Evolutionary conservation across 257 asterid genomes (phyloP), one percentile per base, ranked within the genome.

Genomic region (Nicotiana attenuata): DNA sequence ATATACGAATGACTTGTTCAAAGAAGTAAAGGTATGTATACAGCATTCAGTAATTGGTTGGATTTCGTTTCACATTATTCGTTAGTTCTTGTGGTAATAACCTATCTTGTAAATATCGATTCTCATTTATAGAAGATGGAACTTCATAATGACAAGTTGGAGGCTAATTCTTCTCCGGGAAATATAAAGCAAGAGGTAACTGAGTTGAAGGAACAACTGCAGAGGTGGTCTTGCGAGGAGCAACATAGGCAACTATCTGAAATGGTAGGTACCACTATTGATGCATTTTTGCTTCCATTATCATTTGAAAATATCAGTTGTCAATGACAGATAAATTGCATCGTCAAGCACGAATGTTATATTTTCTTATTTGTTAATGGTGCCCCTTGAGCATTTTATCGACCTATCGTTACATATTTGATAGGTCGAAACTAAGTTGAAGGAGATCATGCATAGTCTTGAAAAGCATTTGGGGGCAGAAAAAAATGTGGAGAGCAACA

Each of bases 131-230:
- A 20, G 77, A 71, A 41, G 35, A 13, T 20, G 82, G 80, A 78
- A 65, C 87, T 88, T 69, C 89, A 35, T 66, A 87, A 89, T 84
- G 91, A 87, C 81, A 66, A 91, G 47, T 89, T 86, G 65, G 90
- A 88, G 83, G 84, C 86, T 59, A 82, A 82, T 63, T 89, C 90
- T 10, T 68, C 79, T 76, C 81, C 87, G 55, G 91, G 91, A 31
- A 86, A 87, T 82, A 71, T 94, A 84, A 84, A 88, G 75, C 81
- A 87, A 84, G 90, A 92, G 87, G 88, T 88, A 89, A 78, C 88
- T 77, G 85, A 60, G 71, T 81, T 89, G 83, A 73, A 86, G 88
- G 89, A 87, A 85, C 87, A 86, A 65, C 83, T 88, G 78, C 69
- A 84, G 13, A 88, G 76, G 35, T 38, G 55, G 65, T 81, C 90